phyloP scores from a whole-genome alignment of 805 yeast species.

The Wickerhamomyces canadensis region DNA sequence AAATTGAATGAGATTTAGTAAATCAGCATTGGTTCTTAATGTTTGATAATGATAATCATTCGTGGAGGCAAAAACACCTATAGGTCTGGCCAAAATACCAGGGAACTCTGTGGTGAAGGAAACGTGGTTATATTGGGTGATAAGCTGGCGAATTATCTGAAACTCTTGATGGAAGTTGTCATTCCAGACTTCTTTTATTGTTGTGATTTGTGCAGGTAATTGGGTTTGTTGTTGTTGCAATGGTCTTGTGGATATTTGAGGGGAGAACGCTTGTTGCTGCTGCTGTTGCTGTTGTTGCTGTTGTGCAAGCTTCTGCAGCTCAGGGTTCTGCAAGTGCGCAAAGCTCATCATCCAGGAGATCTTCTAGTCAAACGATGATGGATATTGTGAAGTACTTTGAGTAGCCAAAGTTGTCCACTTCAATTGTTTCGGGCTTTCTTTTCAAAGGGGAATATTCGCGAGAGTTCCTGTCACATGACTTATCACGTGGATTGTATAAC shows the following conservation, averaged over 20 bases:
- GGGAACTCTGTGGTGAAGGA: conserved; percentile 90
- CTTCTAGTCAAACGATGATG: no score
- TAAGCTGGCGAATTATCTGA: conserved; percentile 51
- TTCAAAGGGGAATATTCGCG: no score
- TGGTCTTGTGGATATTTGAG: no score
- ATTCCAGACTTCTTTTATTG: conserved; percentile 69
- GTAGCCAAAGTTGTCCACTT: no score
- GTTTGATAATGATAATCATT: conserved; percentile 96
- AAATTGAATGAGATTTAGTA: conserved; percentile 79
- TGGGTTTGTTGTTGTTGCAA: conserved; percentile 8
- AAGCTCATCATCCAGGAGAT: no score
- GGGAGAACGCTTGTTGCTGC: conserved; percentile 11
- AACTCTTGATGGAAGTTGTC: conserved; percentile 66
- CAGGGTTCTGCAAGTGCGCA: conserved; percentile 15
- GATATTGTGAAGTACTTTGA: no score
- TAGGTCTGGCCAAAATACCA: conserved; percentile 93
- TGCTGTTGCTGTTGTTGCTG: conserved; percentile 17
- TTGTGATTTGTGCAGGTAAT: conserved; percentile 26
- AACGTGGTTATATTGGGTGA: conserved; percentile 51
- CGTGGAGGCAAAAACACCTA: conserved; percentile 85
- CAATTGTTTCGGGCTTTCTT: no score
- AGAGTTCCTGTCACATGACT: no score
- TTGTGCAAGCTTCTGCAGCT: conserved; percentile 7
- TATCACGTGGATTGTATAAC: no score
- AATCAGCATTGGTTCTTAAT: conserved; percentile 83